Base-by-base conservation (phyloP, 768 basidiomycete genomes). In the Clitopilus hobsonii region DNA sequence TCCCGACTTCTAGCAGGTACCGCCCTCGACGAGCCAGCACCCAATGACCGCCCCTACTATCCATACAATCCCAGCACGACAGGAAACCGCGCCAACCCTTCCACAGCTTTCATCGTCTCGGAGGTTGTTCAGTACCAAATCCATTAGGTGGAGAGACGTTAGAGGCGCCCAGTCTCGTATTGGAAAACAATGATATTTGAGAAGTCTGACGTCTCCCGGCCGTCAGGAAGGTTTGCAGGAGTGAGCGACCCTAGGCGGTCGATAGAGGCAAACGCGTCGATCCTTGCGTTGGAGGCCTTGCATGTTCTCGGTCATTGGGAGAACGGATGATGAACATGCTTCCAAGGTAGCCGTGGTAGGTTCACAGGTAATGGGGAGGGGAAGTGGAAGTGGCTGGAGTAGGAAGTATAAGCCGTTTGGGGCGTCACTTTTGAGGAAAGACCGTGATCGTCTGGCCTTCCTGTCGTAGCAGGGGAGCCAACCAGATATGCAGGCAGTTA, bases 131-230 rank as follows among this genome's bases (percentile, higher is more conserved):
- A 91, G 70, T 53, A 89, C 82, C 26, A 67, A 62, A 53, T 82
- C 76, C 72, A 90, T 81, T 61, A 79, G 79, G 23, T 83, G 77
- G 27, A 72, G 63, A 10, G 81, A n/a, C n/a, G 78, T 75, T 36
- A 89, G 89, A 5, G 88, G 69, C 29, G 74, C 82, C 49, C 89
- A 79, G 66, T 91, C 89, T 27, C 79, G 83, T 61, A 91, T 89
- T 3, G 89, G 85, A 70, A 90, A 89, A 56, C 85, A 80, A 73
- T 89, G 82, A 74, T 91, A 91, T 61, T 86, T 82, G 67, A 91
- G 76, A 6, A 77, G 70, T 36, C 64, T 50, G 20, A 72, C 67
- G 59, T 83, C 80, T 84, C 45, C 89, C 89, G 0, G 87, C 82
- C 8, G 71, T 71, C 23, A 91, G 81, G 82, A 3, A 72, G 64